These are phyloP conservation scores for Septoria petroselini DNA, from an alignment of 2,329 filamentous ascomycete species.

Conservation along the genomic window DNA sequence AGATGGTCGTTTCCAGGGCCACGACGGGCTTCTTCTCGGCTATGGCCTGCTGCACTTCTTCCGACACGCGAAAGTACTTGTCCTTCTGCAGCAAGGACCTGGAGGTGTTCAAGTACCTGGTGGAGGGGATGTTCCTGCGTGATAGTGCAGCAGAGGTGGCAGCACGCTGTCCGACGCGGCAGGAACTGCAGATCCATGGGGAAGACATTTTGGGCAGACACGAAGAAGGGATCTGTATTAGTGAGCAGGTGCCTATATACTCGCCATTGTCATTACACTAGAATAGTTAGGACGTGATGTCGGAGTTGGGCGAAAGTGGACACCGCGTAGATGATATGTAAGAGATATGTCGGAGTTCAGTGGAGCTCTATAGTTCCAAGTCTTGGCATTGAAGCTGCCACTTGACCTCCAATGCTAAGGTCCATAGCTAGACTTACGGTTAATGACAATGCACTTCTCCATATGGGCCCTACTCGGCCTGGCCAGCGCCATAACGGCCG, in stretches of 20 bases:
- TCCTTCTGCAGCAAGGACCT: too few relatives aligned
- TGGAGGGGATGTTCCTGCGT: constrained; percentile 13
- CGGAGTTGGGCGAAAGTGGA: background rate
- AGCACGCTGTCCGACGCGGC: constrained; percentile 16
- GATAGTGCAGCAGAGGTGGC: background rate
- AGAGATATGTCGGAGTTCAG: background rate
- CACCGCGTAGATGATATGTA: background rate
- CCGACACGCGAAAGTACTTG: constrained; percentile 64
- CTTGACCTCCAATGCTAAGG: too few relatives aligned
- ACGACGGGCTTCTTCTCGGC: constrained; percentile 75
- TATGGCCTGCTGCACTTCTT: constrained; percentile 78
- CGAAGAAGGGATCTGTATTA: too few relatives aligned
- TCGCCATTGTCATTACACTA: background rate
- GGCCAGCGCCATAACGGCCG: constrained; percentile 55
- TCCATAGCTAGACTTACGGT: too few relatives aligned
- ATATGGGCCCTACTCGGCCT: constrained; percentile 42
- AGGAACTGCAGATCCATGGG: constrained; percentile 25
- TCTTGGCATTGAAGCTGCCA: constrained; percentile 2
- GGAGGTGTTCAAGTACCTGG: too few relatives aligned
- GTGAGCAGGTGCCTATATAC: background rate
- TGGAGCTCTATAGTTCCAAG: background rate
- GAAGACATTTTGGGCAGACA: background rate
- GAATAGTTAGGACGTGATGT: background rate
- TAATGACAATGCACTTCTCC: constrained; percentile 35
- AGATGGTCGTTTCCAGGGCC: constrained; percentile 92